Evolutionary conservation across 1,284 basidiomycete species (phyloP), one percentile per base, ranked within the genome.

Genomic region (Leucoagaricus sp.): DNA sequence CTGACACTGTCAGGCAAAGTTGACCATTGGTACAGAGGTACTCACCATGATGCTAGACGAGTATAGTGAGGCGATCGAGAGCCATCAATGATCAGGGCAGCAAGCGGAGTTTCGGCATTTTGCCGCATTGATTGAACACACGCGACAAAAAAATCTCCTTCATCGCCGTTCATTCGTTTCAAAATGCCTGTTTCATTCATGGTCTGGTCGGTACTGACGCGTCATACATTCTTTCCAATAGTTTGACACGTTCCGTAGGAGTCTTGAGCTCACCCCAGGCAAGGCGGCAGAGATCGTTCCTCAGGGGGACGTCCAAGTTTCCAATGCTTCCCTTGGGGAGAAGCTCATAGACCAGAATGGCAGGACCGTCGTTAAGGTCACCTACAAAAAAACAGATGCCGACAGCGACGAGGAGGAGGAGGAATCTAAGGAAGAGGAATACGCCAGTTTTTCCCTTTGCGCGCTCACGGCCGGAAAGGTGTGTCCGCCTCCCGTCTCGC

Each of bases 241-340:
- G 40, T 64, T 53, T 61, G 41, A 58, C 53, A 23, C 45, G 60
- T 23, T 19, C 21, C 62, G 2, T 56, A 90, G 88, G 88, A 87
- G 86, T 69, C 64, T 80, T 25, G 73, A 74, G 48, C 69, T 93
- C 51, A 71, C 76, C 17, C 86, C 89, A 38, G 89, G 87, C 61
- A 78, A 90, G 67, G 74, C 82, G 55, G 75, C 84, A 65, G 75
- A 80, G 58, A 66, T 94, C 64, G 72, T 80, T 57, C 85, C 92
- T 53, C 79, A 82, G 60, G 80, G 80, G 42, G 91, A 94, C 73
- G 76, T 96, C 66, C 80, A 82, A 67, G 85, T 97, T 72, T 94
- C 92, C 69, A 94, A 94, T 72, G 85, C 89, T 54, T 84, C 93
- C 7, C 84, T 96, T 50, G 89, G 87, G 53, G 89, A 93, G 63